These are phyloP conservation scores for Calonectria pseudoturangicola DNA, from an alignment of 2,329 filamentous ascomycete genomes.

Conservation along the genomic window DNA sequence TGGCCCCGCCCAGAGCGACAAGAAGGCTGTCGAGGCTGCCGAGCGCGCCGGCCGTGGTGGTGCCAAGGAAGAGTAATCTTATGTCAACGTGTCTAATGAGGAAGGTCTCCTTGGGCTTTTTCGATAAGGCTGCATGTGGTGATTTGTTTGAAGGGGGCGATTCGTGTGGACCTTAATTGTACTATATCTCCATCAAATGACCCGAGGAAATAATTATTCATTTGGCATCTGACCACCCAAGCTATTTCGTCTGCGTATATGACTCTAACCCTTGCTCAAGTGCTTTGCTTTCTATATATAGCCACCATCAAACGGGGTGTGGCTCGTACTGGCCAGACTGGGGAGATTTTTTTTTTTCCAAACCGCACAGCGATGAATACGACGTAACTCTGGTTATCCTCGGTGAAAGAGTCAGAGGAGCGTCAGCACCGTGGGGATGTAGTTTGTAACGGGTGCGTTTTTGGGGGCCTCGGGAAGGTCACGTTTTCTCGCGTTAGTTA, in stretches of 20 bases:
- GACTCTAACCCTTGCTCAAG: slow-evolving; percentile 8
- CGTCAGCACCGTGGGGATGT: background rate
- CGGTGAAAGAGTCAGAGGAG: slow-evolving; percentile 4
- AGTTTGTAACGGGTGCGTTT: background rate
- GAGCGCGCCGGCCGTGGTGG: slow-evolving; percentile 84
- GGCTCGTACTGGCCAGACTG: background rate
- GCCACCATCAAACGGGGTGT: background rate
- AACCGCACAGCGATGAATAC: background rate
- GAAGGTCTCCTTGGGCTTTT: slow-evolving; percentile 32
- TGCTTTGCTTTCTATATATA: slow-evolving; percentile 7
- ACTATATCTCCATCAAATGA: slow-evolving; percentile 40
- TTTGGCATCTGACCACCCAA: slow-evolving; percentile 25
- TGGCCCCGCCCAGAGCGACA: slow-evolving; percentile 89
- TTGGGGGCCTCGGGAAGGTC: slow-evolving; percentile 42
- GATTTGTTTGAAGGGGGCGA: slow-evolving; percentile 33
- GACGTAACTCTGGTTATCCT: background rate
- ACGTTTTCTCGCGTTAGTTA: slow-evolving; percentile 58
- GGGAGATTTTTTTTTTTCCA: background rate
- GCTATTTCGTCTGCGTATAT: background rate
- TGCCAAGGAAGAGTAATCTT: slow-evolving; percentile 80
- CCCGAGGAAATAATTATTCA: slow-evolving; percentile 20
- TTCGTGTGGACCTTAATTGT: slow-evolving; percentile 45
- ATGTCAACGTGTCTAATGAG: slow-evolving; percentile 6
- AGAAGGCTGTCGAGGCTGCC: slow-evolving; percentile 88
- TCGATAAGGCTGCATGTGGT: slow-evolving; percentile 28